Conservation (phyloP, 768 basidiomycete genomes). For the Thelephora ganbajun region DNA sequence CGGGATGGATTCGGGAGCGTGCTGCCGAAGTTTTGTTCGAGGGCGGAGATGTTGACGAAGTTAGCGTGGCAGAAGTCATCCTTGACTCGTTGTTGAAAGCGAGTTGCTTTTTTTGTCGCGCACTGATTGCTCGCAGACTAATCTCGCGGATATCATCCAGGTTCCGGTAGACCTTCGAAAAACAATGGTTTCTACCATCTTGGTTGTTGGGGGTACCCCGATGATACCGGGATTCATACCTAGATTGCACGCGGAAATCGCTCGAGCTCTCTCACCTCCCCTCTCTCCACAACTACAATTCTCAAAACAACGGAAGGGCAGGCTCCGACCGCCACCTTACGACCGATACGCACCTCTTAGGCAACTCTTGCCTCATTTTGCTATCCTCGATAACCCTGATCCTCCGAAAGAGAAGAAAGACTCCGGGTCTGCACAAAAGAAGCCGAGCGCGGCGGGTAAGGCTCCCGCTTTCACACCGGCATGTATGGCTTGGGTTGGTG, state of each 20-base stretch:
- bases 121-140: conserved; percentile 4
- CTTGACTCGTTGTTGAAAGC: conserved; percentile 75
- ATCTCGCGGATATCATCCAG: conserved; percentile 23
- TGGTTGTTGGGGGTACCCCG: conserved; percentile 79
- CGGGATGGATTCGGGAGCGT: conserved; percentile 91
- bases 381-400: conserved; percentile 76
- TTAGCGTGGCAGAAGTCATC: conserved; percentile 70
- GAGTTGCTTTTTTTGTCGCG: conserved; percentile 3
- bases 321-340: conserved; percentile 33
- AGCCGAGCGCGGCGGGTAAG: conserved; percentile 48
- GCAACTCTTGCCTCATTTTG: conserved; percentile 55
- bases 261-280: conserved; percentile 40
- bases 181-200: conserved; percentile 69
- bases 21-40: conserved; percentile 86
- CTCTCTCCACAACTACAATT: conserved; percentile 9
- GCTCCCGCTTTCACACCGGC: conserved; percentile 82
- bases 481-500: conserved; percentile 84
- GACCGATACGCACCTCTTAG: conserved; percentile 69
- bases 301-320: conserved; percentile 17
- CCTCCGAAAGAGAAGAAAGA: conserved; percentile 35
- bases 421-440: conserved; percentile 29
- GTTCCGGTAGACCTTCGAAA: conserved; percentile 83
- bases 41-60: conserved; percentile 79
- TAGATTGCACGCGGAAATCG: conserved; percentile 67
- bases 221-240: conserved; percentile 91